Percentiles rank a stretch among this genome's conserved stretches.
phyloP scores from a whole-genome alignment of 768 basidiomycete genomes.

The Boletus rubropictus region DNA sequence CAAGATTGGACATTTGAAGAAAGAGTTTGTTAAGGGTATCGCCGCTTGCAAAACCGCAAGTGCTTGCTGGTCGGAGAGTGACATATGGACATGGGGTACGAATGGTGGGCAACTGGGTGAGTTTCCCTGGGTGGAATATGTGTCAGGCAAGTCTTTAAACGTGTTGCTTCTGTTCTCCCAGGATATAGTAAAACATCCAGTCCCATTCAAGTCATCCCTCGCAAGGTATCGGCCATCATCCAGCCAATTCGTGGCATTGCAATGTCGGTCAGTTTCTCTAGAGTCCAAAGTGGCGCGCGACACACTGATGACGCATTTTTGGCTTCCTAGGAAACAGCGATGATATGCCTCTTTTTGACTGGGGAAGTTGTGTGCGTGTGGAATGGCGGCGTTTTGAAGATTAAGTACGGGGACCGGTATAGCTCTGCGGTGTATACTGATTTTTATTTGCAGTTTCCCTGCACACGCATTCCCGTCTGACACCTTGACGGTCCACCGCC shows the following conservation, averaged over 20 bases:
- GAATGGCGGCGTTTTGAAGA: slow-evolving; percentile 68
- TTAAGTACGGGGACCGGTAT: slow-evolving; percentile 48
- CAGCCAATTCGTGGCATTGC: slow-evolving; percentile 67
- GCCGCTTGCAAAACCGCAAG: slow-evolving; percentile 85
- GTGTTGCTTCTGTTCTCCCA: slow-evolving; percentile 18
- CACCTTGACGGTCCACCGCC: slow-evolving; percentile 66
- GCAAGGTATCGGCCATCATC: slow-evolving; percentile 73
- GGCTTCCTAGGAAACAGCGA: slow-evolving; percentile 65
- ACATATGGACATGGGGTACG: slow-evolving; percentile 88
- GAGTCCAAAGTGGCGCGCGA: neutral
- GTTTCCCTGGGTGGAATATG: slow-evolving; percentile 7
- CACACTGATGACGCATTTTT: neutral
- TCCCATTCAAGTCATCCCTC: slow-evolving; percentile 69
- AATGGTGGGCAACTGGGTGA: slow-evolving; percentile 88
- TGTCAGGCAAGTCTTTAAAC: neutral
- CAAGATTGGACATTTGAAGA: slow-evolving; percentile 73
- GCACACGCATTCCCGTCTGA: slow-evolving; percentile 69
- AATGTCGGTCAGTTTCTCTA: slow-evolving; percentile 52
- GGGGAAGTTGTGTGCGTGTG: slow-evolving; percentile 81
- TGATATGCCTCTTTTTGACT: slow-evolving; percentile 74
- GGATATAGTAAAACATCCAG: slow-evolving; percentile 75
- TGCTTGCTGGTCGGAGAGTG: slow-evolving; percentile 75
- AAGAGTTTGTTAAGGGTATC: slow-evolving; percentile 72
- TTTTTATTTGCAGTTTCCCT: slow-evolving; percentile 52
- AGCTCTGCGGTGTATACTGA: neutral